Evolutionary conservation across 2,329 filamentous ascomycete species (phyloP).

Genomic region (Penicillium digitatum): DNA sequence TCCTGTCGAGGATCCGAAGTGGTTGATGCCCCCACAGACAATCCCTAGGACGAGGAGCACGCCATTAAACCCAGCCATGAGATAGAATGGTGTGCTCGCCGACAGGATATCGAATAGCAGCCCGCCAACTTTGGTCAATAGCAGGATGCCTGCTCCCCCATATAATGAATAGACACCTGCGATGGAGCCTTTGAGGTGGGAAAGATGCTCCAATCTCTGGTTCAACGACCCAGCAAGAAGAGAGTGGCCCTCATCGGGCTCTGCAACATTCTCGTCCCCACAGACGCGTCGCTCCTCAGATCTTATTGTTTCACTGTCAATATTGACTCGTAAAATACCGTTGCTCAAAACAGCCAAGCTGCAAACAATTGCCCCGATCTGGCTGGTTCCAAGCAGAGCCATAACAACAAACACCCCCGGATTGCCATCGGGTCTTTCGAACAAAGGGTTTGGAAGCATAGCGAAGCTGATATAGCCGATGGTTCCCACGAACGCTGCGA

Average conservation of each 20-base stretch:
- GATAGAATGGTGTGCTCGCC: slow-evolving; percentile 79
- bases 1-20: slow-evolving; percentile 15
- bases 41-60: slow-evolving; percentile 53
- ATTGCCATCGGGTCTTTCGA: slow-evolving; percentile 63
- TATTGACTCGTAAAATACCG: slow-evolving; percentile 60
- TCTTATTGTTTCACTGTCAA: slow-evolving; percentile 13
- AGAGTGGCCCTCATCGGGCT: slow-evolving; percentile 29
- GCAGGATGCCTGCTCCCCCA: slow-evolving; percentile 81
- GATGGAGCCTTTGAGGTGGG: slow-evolving; percentile 83
- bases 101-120: slow-evolving; percentile 74
- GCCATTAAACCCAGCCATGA: slow-evolving; percentile 87
- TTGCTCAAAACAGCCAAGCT: slow-evolving; percentile 82
- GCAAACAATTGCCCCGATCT: slow-evolving; percentile 95
- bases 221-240: slow-evolving; percentile 25
- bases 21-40: slow-evolving; percentile 26
- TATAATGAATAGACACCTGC: slow-evolving; percentile 91
- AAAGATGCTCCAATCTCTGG: slow-evolving; percentile 34
- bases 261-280: slow-evolving; percentile 7
- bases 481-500: slow-evolving; percentile 69
- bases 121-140: slow-evolving; percentile 88
- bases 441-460: slow-evolving; percentile 71
- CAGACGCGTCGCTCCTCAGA: slow-evolving; percentile 10
- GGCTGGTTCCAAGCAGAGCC: slow-evolving; percentile 78
- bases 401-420: slow-evolving; percentile 70
- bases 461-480: slow-evolving; percentile 75